Base-by-base conservation (phyloP, 495 filamentous ascomycete genomes). In the Bathelium albidoporum region DNA sequence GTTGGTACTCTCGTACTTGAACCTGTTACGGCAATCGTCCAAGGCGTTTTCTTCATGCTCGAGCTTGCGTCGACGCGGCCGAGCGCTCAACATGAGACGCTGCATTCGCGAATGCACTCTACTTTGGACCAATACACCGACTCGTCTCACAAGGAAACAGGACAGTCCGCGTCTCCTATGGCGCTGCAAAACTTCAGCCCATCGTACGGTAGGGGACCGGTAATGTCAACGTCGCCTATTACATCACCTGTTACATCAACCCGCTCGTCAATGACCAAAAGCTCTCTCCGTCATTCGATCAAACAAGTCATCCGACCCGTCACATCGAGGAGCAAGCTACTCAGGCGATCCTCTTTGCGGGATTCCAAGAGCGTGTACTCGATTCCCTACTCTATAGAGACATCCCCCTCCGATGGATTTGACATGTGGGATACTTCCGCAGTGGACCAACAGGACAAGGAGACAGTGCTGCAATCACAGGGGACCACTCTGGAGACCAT, bases 401-500 rank as follows among this genome's bases (percentile, higher is more conserved):
- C 61, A n/a, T 55, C 44, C 20, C 49, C n/a, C 7, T 55, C 49
- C 7, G 83, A 86, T 64, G 83, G 83, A 1, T 87, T 89, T 64
- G 86, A 89, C 63, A 81, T 81, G 4, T 89, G 84, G 85, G 86
- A 89, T 67, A 87, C 84, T 0, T 86, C 82, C 1, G 74, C 74
- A 0, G 85, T 88, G 1, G 84, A 85, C 64, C 73, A 80, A 1
- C 80, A 83, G 64, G 79, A 81, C 58, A 75, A 81, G 43, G 80
- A 85, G 43, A 77, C 82, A 10, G 77, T 85, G 0, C 58, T 81
- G 73, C 76, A 62, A 1, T 75, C 74, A 0, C 73, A 70, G 1
- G 70, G 68, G 58, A 77, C 76, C 36, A 80, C 78, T 58, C 72
- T 87, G 0, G 83, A 86, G 61, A 81, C 84, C 0, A 87, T 87